Evolutionary conservation across 768 basidiomycete genomes (phyloP).

Genomic region (Suillus variegatus): DNA sequence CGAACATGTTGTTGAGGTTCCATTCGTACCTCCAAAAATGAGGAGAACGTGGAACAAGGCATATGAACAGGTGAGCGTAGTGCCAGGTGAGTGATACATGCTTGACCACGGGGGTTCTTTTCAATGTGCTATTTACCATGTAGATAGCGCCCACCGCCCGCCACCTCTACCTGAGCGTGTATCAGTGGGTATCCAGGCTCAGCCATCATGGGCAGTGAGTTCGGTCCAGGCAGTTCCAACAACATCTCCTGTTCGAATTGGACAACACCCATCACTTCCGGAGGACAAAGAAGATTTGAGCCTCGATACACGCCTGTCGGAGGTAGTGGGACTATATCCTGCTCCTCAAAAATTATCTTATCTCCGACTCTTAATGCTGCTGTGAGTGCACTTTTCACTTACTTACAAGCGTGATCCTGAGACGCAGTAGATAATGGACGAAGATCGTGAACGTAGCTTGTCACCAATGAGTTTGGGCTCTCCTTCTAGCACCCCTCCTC

Average conservation of each 20-base stretch:
- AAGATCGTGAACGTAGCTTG: slow-evolving; percentile 45
- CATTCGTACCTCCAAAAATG: slow-evolving; percentile 64
- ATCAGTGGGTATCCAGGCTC: slow-evolving; percentile 49
- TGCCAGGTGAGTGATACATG: slow-evolving; percentile 36
- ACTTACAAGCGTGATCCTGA: slow-evolving; percentile 21
- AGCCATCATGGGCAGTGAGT: slow-evolving; percentile 36
- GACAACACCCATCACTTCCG: slow-evolving; percentile 5
- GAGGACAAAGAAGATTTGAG: slow-evolving; percentile 12
- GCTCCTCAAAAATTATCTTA: slow-evolving; percentile 16
- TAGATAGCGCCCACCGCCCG: slow-evolving; percentile 27
- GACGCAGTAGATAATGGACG: slow-evolving; percentile 29
- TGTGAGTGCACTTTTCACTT: slow-evolving; percentile 20
- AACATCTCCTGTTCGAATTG: slow-evolving; percentile 14
- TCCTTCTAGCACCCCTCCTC: slow-evolving; percentile 38
- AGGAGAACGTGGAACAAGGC: slow-evolving; percentile 59
- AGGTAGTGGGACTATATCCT: slow-evolving; percentile 3
- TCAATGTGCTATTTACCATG: slow-evolving; percentile 3
- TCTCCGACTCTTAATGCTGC: slow-evolving; percentile 18
- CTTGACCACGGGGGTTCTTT: slow-evolving; percentile 4
- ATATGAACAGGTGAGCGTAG: slow-evolving; percentile 43
- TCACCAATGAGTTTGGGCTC: slow-evolving; percentile 68
- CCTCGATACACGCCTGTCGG: slow-evolving; percentile 14
- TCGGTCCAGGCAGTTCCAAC: slow-evolving; percentile 39
- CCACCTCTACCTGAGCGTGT: slow-evolving; percentile 29
- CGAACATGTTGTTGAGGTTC: slow-evolving; percentile 37